phyloP scores from a whole-genome alignment of 2,329 filamentous ascomycete species.

The Lachnellula hyalina region DNA sequence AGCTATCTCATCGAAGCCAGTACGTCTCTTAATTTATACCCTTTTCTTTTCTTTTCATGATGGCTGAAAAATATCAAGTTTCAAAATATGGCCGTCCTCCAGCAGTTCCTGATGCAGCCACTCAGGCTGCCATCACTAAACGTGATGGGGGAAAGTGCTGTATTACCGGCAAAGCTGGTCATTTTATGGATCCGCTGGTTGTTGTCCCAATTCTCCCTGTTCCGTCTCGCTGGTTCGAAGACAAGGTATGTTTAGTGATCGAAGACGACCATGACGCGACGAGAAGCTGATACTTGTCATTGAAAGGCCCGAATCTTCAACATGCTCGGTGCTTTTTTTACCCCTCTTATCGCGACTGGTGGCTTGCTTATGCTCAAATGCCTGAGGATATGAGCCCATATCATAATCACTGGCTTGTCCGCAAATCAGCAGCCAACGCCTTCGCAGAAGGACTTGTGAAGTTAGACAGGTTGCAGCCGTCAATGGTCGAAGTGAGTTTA shows the following conservation, averaged over 20 bases:
- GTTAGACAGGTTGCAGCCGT: slow-evolving; percentile 1
- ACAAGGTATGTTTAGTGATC: background rate
- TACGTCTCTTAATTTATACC: background rate
- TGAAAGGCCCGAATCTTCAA: background rate
- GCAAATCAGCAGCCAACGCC: background rate
- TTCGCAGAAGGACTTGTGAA: background rate
- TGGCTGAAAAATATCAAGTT: background rate
- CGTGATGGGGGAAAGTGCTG: slow-evolving; percentile 2
- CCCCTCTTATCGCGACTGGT: slow-evolving; percentile 1
- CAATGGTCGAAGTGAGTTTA: slow-evolving; percentile 2
- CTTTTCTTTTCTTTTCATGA: background rate
- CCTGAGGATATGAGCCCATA: background rate
- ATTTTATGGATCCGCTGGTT: background rate
- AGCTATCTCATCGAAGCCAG: background rate
- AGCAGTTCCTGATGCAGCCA: background rate
- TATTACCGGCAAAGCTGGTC: background rate
- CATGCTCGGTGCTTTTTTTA: slow-evolving; percentile 2
- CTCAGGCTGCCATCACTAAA: background rate
- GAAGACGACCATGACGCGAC: background rate
- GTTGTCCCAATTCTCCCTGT: slow-evolving; percentile 1
- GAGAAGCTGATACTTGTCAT: background rate
- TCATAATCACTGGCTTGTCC: slow-evolving; percentile 1
- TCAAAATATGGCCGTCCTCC: background rate
- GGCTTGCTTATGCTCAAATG: background rate
- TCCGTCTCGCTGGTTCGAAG: background rate